These are phyloP conservation scores for Boletus rubescentipes DNA, from an alignment of 768 basidiomycete genomes.

Conservation along the genomic window DNA sequence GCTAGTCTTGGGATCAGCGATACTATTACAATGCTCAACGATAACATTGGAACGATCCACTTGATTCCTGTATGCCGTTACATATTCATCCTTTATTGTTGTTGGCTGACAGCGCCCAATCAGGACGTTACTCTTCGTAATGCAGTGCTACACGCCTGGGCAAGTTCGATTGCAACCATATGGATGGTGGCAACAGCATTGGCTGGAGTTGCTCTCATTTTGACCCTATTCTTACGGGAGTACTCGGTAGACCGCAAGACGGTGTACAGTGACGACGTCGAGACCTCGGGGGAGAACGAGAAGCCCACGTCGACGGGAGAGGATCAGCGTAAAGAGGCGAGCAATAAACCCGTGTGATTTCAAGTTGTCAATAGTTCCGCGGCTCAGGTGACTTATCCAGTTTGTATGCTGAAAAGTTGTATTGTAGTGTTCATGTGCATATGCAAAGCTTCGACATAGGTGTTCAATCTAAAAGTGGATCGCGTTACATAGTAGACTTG, in stretches of 20 bases:
- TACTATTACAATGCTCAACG: conserved; percentile 40
- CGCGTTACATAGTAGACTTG: too few relatives aligned
- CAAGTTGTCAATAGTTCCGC: too few relatives aligned
- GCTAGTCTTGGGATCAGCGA: conserved; percentile 30
- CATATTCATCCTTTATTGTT: background rate
- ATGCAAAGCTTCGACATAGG: too few relatives aligned
- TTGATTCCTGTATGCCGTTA: conserved; percentile 11
- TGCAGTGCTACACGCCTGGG: conserved; percentile 59
- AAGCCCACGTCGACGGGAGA: background rate
- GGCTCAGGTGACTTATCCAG: too few relatives aligned
- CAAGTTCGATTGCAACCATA: conserved; percentile 57
- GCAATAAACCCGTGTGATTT: background rate
- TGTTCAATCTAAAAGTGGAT: too few relatives aligned
- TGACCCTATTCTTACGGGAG: conserved; percentile 51
- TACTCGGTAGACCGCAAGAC: conserved; percentile 59
- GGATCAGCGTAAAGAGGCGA: too few relatives aligned
- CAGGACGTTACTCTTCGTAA: conserved; percentile 51
- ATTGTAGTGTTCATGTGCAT: too few relatives aligned
- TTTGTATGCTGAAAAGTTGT: too few relatives aligned
- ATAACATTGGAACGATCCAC: conserved; percentile 45
- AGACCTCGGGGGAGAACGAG: conserved; percentile 20
- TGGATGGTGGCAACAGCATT: conserved; percentile 68
- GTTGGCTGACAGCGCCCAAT: background rate
- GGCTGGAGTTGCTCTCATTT: conserved; percentile 49
- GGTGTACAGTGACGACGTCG: conserved; percentile 35